Evolutionary conservation across 805 yeast species (phyloP).

Genomic region (Monosporozyma aerobia): DNA sequence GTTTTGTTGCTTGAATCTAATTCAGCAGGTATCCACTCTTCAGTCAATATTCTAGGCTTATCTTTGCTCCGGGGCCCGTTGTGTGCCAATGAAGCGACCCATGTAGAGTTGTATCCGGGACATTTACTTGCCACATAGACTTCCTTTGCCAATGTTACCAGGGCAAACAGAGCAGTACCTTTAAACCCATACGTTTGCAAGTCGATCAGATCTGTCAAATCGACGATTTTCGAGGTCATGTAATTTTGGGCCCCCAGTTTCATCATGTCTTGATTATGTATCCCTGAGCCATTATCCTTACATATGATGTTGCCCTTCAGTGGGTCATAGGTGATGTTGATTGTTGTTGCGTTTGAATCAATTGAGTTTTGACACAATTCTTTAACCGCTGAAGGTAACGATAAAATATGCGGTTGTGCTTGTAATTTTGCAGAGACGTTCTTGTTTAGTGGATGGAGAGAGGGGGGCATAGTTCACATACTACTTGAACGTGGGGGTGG

Average conservation of each 20-base stretch:
- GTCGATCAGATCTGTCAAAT: constrained; percentile 31
- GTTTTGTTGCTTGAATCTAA: not conserved
- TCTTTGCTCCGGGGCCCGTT: not conserved
- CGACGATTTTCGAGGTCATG: constrained; percentile 44
- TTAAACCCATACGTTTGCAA: constrained; percentile 53
- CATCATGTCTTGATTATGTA: constrained; percentile 27
- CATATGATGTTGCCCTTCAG: constrained; percentile 22
- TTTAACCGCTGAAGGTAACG: constrained; percentile 35
- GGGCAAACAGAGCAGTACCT: constrained; percentile 53
- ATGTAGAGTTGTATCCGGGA: constrained; percentile 22
- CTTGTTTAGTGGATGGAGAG: constrained; percentile 4
- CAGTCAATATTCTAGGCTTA: not conserved
- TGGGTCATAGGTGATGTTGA: constrained; percentile 23
- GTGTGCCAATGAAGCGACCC: constrained; percentile 15
- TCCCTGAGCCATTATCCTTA: constrained; percentile 71
- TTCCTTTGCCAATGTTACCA: not conserved
- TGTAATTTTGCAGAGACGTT: constrained; percentile 12
- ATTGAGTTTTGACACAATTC: constrained; percentile 48
- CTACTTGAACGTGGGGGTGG: no score
- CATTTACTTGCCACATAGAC: constrained; percentile 18
- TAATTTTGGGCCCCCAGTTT: constrained; percentile 38
- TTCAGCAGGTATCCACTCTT: not conserved
- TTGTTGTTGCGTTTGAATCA: constrained; percentile 40
- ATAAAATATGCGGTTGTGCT: constrained; percentile 32
- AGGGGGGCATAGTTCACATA: no score